Conservation (phyloP, 2,329 filamentous ascomycete species). For the Tolypocladium sp. region DNA sequence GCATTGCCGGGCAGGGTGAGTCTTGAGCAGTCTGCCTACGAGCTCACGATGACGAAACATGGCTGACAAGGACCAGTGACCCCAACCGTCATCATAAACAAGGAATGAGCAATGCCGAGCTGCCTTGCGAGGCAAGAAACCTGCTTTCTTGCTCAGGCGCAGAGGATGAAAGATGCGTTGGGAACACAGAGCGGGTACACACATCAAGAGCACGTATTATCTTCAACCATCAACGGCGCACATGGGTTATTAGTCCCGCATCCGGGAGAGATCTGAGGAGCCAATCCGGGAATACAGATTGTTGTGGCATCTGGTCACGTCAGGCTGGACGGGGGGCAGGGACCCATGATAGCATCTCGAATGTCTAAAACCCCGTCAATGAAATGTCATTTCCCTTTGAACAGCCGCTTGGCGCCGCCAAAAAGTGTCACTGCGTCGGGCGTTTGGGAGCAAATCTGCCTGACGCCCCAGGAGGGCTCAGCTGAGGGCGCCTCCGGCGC, state of each 20-base stretch:
- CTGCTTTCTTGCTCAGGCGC: neutral
- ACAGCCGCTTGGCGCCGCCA: neutral
- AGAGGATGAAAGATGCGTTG: neutral
- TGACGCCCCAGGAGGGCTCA: neutral
- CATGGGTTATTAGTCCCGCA: neutral
- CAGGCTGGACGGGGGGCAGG: neutral
- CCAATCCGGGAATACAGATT: neutral
- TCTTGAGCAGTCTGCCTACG: neutral
- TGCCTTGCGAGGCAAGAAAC: neutral
- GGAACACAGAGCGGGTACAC: no score
- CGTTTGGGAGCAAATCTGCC: neutral
- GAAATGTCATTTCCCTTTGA: neutral
- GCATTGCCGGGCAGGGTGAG: conserved; percentile 1
- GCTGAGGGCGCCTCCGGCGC: neutral
- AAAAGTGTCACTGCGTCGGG: neutral
- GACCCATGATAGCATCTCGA: neutral
- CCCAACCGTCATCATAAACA: neutral
- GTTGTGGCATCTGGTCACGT: neutral
- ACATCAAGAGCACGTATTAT: neutral
- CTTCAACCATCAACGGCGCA: neutral
- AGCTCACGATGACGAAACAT: neutral
- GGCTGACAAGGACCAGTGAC: neutral
- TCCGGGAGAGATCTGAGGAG: neutral
- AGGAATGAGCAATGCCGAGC: neutral
- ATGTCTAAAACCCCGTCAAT: neutral